Base-by-base conservation (phyloP, 176 grass and related monocot species). In the Carex parvula region DNA sequence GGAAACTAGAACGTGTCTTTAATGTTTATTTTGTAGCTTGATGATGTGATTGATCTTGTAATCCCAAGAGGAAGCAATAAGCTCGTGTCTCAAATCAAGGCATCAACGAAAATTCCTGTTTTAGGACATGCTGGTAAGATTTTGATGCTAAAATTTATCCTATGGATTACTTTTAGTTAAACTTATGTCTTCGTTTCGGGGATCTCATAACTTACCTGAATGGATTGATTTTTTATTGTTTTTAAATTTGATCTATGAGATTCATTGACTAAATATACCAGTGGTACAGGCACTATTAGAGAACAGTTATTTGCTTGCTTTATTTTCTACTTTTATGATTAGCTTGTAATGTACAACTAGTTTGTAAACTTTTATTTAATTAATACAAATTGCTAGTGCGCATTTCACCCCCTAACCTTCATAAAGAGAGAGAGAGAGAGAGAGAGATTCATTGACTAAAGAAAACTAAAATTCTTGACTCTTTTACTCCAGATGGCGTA, bases 1-100 rank as follows among this genome's bases (percentile, higher is more conserved):
- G 10, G 8, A 24, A 83, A 55, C 15, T 48, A 17, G 10, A 64
- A 35, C 3, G 18, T n/a, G 22, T 67, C 13, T 18, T 22, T 83
- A 32, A 68, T 77, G 68, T 62, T 83, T 44, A 72, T 20, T 85
- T 67, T 85, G 60, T 88, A 99, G 96, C 96, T 94, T 78, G 93
- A 95, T 90, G 96, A 99, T 92, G 93, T 99, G 17, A 99, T 99
- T 65, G 96, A 99, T 91, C 93, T 99, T 46, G 93, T 99, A 48
- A 99, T 99, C 87, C 96, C 96, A 92, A 93, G 96, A 94, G 96
- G 96, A 13, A 95, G 96, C 58, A 99, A 99, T 89, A 92, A 95
- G 67, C 90, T 99, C 35, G 93, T 99, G 58, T 89, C 91, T 33
- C 91, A 99, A 94, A 99, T 99, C 79, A 99, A 99, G 84, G 42